Percentiles rank a stretch among this genome's conserved stretches.
Conservation (phyloP, 495 filamentous ascomycete genomes). For the Aspergillus baeticus region DNA sequence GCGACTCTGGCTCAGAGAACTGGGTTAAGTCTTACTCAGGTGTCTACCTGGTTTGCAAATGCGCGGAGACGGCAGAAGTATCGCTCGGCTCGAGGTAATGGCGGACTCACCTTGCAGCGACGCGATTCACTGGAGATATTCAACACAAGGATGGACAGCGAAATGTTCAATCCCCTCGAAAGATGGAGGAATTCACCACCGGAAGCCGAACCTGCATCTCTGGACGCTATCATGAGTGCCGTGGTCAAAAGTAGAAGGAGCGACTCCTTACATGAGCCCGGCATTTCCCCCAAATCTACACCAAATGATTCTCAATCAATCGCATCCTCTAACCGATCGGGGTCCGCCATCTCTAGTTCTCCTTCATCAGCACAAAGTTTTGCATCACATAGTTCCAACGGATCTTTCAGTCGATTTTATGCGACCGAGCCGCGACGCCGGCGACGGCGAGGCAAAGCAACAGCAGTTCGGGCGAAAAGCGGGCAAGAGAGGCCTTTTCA, state of each 20-base stretch:
- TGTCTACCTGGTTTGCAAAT: constrained; percentile 30
- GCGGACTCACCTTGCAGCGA: not conserved
- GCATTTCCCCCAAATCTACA: not conserved
- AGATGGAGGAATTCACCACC: constrained; percentile 73
- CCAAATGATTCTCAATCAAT: constrained; percentile 2
- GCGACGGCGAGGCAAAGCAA: not conserved
- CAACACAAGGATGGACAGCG: not conserved
- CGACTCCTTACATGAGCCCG: not conserved
- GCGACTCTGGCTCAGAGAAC: constrained; percentile 15
- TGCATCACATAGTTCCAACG: constrained; percentile 52
- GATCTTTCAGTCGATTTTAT: constrained; percentile 50
- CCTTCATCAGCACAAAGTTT: constrained; percentile 40
- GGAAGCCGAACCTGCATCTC: constrained; percentile 70
- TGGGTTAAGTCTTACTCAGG: constrained; percentile 19
- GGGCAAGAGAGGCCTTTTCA: constrained; percentile 45
- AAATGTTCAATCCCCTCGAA: constrained; percentile 51
- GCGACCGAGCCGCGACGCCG: constrained; percentile 2
- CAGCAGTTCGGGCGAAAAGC: not conserved
- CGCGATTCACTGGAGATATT: not conserved
- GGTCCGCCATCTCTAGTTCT: constrained; percentile 34
- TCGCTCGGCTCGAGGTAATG: not conserved
- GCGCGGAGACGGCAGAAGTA: constrained; percentile 20
- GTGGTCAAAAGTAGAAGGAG: constrained; percentile 26
- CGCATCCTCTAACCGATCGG: constrained; percentile 35
- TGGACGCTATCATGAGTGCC: constrained; percentile 67